A percentile compares a stretch with the other conserved stretches of the same genome.
These are phyloP conservation scores for Nelumbo lutea DNA, from an alignment of 164 flowering plant genomes.

Conservation along the genomic window DNA sequence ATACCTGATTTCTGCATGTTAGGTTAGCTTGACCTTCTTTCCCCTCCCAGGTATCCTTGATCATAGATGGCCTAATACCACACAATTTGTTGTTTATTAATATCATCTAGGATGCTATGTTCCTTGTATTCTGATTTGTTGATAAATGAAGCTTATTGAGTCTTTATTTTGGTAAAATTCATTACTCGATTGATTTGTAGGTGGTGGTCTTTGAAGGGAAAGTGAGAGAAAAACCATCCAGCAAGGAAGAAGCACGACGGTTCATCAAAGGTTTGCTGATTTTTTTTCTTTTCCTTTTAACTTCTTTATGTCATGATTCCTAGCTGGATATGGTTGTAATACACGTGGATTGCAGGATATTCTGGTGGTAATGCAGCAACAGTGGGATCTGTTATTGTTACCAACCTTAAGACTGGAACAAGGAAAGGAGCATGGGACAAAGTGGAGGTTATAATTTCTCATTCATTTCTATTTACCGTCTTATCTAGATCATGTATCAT, in stretches of 20 bases:
- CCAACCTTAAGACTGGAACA: conserved; percentile 67
- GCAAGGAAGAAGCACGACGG: conserved; percentile 77
- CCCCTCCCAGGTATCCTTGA: conserved; percentile 25
- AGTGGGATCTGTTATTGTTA: conserved; percentile 74
- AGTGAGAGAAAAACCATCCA: conserved; percentile 84
- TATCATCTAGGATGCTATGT: neutral
- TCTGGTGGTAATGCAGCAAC: conserved; percentile 75
- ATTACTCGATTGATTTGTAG: conserved; percentile 45
- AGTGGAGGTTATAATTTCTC: conserved; percentile 66
- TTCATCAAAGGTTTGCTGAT: conserved; percentile 60
- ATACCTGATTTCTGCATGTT: neutral
- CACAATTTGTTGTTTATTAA: conserved; percentile 6
- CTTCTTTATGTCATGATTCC: neutral
- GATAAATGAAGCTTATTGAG: neutral
- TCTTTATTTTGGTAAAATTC: conserved; percentile 12
- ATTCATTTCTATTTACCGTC: neutral
- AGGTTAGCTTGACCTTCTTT: neutral
- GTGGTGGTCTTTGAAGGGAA: conserved; percentile 94
- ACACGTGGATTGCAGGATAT: conserved; percentile 44
- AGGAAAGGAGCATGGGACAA: conserved; percentile 76
- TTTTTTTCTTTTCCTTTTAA: neutral
- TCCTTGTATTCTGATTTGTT: neutral
- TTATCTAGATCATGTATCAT: neutral
- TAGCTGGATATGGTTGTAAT: conserved; percentile 4
- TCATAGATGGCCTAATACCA: conserved; percentile 28